Percentiles rank a stretch among this genome's conserved stretches.
Evolutionary conservation across 768 basidiomycete genomes (phyloP).

Genomic region (Lactarius sanguifluus): DNA sequence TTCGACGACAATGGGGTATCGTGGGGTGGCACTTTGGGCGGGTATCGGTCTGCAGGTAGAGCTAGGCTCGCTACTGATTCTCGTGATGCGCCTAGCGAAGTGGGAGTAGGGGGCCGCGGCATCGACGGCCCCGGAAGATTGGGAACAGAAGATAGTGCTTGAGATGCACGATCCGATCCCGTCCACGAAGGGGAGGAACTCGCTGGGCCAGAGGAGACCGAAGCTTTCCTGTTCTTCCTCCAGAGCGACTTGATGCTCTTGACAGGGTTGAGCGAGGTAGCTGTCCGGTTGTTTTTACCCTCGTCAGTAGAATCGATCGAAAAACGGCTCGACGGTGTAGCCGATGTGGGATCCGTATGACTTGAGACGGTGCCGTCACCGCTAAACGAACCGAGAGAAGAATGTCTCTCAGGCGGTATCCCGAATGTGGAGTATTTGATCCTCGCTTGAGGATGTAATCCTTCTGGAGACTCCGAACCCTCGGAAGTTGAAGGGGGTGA

Average conservation of each 20-base stretch:
- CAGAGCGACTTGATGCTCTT: slow-evolving; percentile 75
- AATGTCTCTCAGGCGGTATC: slow-evolving; percentile 14
- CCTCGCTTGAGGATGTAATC: not conserved
- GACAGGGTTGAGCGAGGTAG: slow-evolving; percentile 65
- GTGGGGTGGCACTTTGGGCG: not conserved
- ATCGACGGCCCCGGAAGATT: slow-evolving; percentile 12
- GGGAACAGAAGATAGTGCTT: slow-evolving; percentile 20
- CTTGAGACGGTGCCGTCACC: slow-evolving; percentile 10
- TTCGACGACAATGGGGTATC: slow-evolving; percentile 15
- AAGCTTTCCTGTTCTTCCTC: slow-evolving; percentile 65
- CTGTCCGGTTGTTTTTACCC: slow-evolving; percentile 35
- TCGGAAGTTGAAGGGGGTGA: slow-evolving; percentile 9
- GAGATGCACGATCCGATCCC: slow-evolving; percentile 4
- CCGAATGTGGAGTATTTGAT: slow-evolving; percentile 16
- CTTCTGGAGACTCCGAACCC: slow-evolving; percentile 8
- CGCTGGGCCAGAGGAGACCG: slow-evolving; percentile 38
- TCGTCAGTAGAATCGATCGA: slow-evolving; percentile 68
- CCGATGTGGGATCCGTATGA: slow-evolving; percentile 21
- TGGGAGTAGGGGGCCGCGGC: slow-evolving; percentile 10
- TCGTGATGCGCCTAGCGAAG: slow-evolving; percentile 7
- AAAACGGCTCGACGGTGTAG: slow-evolving; percentile 51
- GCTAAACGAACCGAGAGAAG: not conserved
- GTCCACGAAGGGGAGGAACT: slow-evolving; percentile 12
- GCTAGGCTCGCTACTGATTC: slow-evolving; percentile 25
- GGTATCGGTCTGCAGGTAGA: slow-evolving; percentile 13